Conservation (phyloP, 2,329 filamentous ascomycete genomes). For the Nemania sp. region DNA sequence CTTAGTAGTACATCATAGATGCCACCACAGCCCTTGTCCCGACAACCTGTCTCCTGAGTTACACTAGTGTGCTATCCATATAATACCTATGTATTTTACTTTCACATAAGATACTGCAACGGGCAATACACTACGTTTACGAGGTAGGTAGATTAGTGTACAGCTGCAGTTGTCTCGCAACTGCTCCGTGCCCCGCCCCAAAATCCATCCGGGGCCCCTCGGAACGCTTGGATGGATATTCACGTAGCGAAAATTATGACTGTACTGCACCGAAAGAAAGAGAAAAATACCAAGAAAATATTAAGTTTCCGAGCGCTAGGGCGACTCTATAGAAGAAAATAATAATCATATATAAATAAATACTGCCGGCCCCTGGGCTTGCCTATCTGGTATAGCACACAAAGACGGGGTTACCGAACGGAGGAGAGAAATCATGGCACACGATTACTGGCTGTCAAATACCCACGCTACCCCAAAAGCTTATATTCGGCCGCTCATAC, state of each 20-base stretch:
- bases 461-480: not conserved
- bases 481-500: not conserved
- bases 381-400: not conserved
- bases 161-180: too few species aligned
- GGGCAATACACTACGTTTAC: too few species aligned
- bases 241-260: too few species aligned
- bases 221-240: too few species aligned
- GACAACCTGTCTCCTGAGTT: not conserved
- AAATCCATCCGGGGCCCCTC: too few species aligned
- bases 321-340: not conserved
- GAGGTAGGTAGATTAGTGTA: too few species aligned
- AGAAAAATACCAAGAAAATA: not conserved
- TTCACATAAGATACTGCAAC: too few species aligned
- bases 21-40: not conserved
- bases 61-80: too few species aligned
- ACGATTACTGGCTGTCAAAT: not conserved
- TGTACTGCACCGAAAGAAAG: too few species aligned
- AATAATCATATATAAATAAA: too few species aligned
- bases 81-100: too few species aligned
- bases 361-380: not conserved
- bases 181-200: too few species aligned
- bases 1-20: not conserved
- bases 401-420: not conserved
- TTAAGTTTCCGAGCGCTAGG: slow-evolving; percentile 13
- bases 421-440: not conserved